Evolutionary conservation across 1,284 basidiomycete genomes (phyloP).

Genomic region (Trichosporon coremiiforme): DNA sequence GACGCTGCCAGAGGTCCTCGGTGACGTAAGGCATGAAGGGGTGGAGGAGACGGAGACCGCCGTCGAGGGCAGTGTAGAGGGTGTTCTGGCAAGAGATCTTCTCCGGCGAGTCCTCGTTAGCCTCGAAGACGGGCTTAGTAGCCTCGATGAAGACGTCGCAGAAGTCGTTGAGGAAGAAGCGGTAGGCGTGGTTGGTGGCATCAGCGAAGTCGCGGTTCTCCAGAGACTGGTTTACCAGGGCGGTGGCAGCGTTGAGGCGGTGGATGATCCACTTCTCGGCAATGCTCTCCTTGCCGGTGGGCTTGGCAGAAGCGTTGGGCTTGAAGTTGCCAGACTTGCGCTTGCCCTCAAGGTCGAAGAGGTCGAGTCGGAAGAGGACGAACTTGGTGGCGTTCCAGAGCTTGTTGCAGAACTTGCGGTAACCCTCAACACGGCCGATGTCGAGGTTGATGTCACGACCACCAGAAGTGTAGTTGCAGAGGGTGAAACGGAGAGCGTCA

Average conservation of each 20-base stretch:
- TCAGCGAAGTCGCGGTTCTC: conserved; percentile 87
- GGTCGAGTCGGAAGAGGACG: conserved; percentile 89
- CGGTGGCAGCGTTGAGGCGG: conserved; percentile 81
- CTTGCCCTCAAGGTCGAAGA: conserved; percentile 54
- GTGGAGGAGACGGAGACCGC: conserved; percentile 85
- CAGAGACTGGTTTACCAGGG: conserved; percentile 74
- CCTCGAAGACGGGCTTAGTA: conserved; percentile 94
- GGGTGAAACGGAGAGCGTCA: conserved; percentile 91
- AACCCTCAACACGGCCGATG: conserved; percentile 93
- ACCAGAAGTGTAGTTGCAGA: conserved; percentile 87
- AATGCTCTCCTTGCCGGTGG: conserved; percentile 83
- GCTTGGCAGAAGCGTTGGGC: conserved; percentile 71
- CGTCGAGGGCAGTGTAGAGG: conserved; percentile 89
- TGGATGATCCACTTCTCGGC: conserved; percentile 96
- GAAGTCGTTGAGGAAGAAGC: conserved; percentile 98
- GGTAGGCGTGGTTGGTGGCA: conserved; percentile 81
- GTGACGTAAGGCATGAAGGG: conserved; percentile 99
- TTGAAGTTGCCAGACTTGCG: conserved; percentile 65
- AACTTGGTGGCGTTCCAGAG: conserved; percentile 99
- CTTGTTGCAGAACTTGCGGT: conserved; percentile 99
- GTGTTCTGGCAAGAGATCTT: conserved; percentile 90
- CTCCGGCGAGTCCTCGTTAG: conserved; percentile 65
- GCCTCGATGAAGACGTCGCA: conserved; percentile 99
- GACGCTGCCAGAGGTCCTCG: conserved; percentile 96
- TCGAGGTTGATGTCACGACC: conserved; percentile 95